A percentile compares a stretch with the other conserved stretches of the same genome.
These are phyloP conservation scores for Panicum hallii DNA, from an alignment of 202 grass and related monocot species.

Conservation along the genomic window DNA sequence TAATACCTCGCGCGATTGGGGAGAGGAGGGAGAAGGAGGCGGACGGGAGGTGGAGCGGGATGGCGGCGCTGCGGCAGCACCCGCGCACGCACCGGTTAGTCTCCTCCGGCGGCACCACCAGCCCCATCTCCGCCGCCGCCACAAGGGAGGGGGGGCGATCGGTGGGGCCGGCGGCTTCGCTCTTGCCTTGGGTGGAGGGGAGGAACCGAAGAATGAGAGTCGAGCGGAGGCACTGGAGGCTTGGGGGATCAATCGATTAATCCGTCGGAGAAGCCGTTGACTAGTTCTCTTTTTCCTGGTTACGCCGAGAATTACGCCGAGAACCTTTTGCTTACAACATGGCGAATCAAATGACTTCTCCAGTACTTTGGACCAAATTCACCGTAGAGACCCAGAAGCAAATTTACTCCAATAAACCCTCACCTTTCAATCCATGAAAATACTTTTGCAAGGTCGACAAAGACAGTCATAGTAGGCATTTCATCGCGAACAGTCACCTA, in stretches of 20 bases:
- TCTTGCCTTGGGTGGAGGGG: background rate
- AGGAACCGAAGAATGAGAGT: background rate
- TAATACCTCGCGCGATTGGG: slow-evolving; percentile 80
- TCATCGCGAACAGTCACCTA: too few species aligned
- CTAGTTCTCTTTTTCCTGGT: background rate
- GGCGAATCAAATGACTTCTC: background rate
- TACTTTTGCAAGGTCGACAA: too few species aligned
- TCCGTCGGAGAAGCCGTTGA: background rate
- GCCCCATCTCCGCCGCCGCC: slow-evolving; percentile 35
- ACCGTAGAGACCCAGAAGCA: too few species aligned
- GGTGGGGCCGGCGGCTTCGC: background rate
- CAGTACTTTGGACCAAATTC: too few species aligned
- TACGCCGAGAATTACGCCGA: background rate
- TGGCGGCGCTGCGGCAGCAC: slow-evolving; percentile 76
- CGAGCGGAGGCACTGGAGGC: background rate
- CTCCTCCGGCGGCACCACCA: slow-evolving; percentile 60
- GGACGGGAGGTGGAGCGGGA: slow-evolving; percentile 78
- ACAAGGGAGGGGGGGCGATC: background rate
- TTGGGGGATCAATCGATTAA: background rate
- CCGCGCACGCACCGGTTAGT: slow-evolving; percentile 86
- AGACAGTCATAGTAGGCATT: too few species aligned
- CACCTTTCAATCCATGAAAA: too few species aligned
- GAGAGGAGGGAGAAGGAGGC: slow-evolving; percentile 80
- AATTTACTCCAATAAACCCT: too few species aligned
- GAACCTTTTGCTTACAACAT: background rate